Evolutionary conservation across 306 rosid genomes (phyloP).

Genomic region (Cyamopsis tetragonoloba): DNA sequence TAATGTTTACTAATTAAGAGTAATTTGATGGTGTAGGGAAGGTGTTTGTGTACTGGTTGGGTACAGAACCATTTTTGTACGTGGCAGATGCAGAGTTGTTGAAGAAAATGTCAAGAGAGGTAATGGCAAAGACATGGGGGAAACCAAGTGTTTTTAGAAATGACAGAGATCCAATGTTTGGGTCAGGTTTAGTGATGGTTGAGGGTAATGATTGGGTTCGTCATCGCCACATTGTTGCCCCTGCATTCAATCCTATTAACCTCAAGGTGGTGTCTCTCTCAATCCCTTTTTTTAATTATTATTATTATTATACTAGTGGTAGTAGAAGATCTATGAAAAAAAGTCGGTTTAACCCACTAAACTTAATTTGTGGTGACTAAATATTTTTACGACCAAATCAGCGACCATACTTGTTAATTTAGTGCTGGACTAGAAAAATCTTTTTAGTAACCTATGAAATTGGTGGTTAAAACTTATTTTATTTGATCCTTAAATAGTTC

Average conservation of each 20-base stretch:
- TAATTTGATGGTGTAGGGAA: conserved; percentile 53
- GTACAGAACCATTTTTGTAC: conserved; percentile 82
- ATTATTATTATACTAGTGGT: too few relatives aligned
- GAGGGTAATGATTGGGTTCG: conserved; percentile 83
- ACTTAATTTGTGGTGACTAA: too few relatives aligned
- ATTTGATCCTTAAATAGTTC: too few relatives aligned
- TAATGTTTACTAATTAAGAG: too few relatives aligned
- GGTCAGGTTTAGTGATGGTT: conserved; percentile 67
- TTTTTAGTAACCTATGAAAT: too few relatives aligned
- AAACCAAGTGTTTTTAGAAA: conserved; percentile 69
- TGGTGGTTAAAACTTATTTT: too few relatives aligned
- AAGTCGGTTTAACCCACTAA: too few relatives aligned
- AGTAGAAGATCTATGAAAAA: too few relatives aligned
- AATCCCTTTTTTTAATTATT: neutral
- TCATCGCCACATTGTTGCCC: conserved; percentile 68
- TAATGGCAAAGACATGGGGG: conserved; percentile 74
- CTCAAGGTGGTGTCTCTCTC: conserved; percentile 45
- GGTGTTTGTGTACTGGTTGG: conserved; percentile 70
- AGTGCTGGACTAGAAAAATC: too few relatives aligned
- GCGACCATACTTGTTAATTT: too few relatives aligned
- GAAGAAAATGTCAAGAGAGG: conserved; percentile 60
- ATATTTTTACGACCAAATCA: too few relatives aligned
- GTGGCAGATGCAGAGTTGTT: conserved; percentile 66
- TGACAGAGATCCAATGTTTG: conserved; percentile 85
- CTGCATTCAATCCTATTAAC: conserved; percentile 68